phyloP scores from a whole-genome alignment of 495 filamentous ascomycete species.

The Penicillium macrosclerotiorum region DNA sequence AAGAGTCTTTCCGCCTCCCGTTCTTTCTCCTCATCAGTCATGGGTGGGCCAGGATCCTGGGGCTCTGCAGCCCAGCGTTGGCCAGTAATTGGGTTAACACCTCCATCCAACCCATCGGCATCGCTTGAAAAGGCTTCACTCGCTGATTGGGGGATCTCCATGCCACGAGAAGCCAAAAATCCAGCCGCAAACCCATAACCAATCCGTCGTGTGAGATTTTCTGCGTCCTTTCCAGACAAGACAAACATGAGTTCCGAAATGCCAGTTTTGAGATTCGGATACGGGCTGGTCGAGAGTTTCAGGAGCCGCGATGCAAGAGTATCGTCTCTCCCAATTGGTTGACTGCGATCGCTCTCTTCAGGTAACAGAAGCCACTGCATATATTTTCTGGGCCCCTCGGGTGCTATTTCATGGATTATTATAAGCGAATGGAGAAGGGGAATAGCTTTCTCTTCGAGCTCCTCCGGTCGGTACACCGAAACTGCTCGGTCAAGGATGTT shows the following conservation, averaged over 20 bases:
- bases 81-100: slow-evolving; percentile 85
- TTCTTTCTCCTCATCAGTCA: slow-evolving; percentile 91
- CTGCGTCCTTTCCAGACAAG: slow-evolving; percentile 71
- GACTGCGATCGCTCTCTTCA: slow-evolving; percentile 70
- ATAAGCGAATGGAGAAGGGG: slow-evolving; percentile 73
- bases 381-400: slow-evolving; percentile 54
- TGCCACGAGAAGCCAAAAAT: slow-evolving; percentile 76
- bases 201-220: slow-evolving; percentile 73
- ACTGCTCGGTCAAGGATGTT: slow-evolving; percentile 69
- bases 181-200: slow-evolving; percentile 93
- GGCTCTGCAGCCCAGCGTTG: slow-evolving; percentile 74
- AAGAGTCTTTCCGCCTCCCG: slow-evolving; percentile 90
- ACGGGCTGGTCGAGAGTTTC: slow-evolving; percentile 72
- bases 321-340: slow-evolving; percentile 72
- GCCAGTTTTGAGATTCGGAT: slow-evolving; percentile 68
- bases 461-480: slow-evolving; percentile 54
- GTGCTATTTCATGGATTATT: slow-evolving; percentile 70
- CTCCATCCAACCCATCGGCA: slow-evolving; percentile 30
- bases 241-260: slow-evolving; percentile 83
- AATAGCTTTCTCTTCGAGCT: slow-evolving; percentile 65
- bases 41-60: slow-evolving; percentile 54
- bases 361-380: slow-evolving; percentile 74
- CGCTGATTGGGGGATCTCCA: slow-evolving; percentile 68
- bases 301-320: slow-evolving; percentile 77
- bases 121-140: slow-evolving; percentile 55